These are phyloP conservation scores for Infundibulicybe gibba DNA, from an alignment of 768 basidiomycete genomes.

Conservation along the genomic window DNA sequence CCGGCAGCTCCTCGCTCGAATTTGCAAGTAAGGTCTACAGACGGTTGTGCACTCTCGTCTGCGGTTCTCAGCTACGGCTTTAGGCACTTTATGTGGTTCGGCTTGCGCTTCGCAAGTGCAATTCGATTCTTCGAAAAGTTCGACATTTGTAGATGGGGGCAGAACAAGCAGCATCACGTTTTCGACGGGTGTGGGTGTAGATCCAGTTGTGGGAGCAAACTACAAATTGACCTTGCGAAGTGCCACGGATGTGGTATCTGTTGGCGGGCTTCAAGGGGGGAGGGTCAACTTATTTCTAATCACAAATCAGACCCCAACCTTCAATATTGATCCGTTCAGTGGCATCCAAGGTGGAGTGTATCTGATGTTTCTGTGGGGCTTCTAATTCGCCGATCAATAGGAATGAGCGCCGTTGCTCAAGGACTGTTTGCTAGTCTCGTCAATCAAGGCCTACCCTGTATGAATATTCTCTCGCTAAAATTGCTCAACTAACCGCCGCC, in stretches of 20 bases:
- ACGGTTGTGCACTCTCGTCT: background rate
- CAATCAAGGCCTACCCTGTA: constrained; percentile 46
- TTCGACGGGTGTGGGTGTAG: constrained; percentile 51
- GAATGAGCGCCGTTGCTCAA: constrained; percentile 45
- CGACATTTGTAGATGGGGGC: constrained; percentile 45
- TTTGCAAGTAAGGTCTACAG: constrained; percentile 37
- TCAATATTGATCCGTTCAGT: constrained; percentile 52
- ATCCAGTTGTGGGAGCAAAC: constrained; percentile 45
- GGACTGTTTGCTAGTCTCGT: constrained; percentile 49
- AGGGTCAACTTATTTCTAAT: constrained; percentile 44
- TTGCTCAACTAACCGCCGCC: constrained; percentile 4
- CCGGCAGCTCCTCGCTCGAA: constrained; percentile 45
- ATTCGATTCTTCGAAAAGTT: constrained; percentile 45
- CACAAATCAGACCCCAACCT: constrained; percentile 48
- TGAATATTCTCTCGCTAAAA: constrained; percentile 9
- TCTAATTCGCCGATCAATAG: constrained; percentile 14
- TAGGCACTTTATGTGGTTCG: constrained; percentile 42
- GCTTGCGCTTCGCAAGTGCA: constrained; percentile 40
- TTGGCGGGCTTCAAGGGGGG: constrained; percentile 38
- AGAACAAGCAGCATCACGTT: constrained; percentile 44
- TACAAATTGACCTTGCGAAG: constrained; percentile 43
- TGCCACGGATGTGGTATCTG: constrained; percentile 44
- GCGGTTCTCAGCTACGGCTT: background rate
- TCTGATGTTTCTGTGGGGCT: too few species aligned
- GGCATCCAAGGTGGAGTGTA: constrained; percentile 40